These are phyloP conservation scores for Crithidia brevicula DNA, from an alignment of 208 protist genomes.

Conservation along the genomic window DNA sequence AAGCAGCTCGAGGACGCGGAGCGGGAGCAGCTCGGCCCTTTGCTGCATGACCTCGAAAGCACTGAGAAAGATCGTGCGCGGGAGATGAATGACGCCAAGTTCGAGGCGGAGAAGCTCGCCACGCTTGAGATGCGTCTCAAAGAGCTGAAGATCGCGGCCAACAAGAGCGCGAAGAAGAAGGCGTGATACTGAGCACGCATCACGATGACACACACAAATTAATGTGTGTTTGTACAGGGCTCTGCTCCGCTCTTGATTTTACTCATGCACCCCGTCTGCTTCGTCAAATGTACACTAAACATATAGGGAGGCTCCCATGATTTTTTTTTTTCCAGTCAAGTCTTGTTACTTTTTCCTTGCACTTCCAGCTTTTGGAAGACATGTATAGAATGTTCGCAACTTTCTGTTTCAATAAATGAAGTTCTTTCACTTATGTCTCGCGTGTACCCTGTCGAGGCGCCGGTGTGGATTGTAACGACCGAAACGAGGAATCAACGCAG, in stretches of 20 bases:
- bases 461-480: no score
- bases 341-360: neutral
- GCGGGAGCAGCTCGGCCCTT: slow-evolving; percentile 54
- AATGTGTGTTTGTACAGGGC: no score
- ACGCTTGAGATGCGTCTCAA: slow-evolving; percentile 61
- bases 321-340: neutral
- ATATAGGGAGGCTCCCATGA: neutral
- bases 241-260: slow-evolving; percentile 2
- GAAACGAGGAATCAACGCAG: no score
- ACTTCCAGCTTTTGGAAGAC: neutral
- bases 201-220: no score
- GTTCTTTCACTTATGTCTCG: no score
- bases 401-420: neutral
- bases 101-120: slow-evolving; percentile 77
- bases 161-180: slow-evolving; percentile 20
- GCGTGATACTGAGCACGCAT: no score
- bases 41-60: slow-evolving; percentile 58
- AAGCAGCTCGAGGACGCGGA: slow-evolving; percentile 80
- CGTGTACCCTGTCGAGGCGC: no score
- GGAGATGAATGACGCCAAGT: slow-evolving; percentile 76
- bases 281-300: neutral
- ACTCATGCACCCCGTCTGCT: neutral
- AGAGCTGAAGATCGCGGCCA: slow-evolving; percentile 67
- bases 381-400: slow-evolving; percentile 4
- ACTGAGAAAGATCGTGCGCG: slow-evolving; percentile 59